phyloP scores from a whole-genome alignment of 768 basidiomycete species.

The Pluteus cervinus region DNA sequence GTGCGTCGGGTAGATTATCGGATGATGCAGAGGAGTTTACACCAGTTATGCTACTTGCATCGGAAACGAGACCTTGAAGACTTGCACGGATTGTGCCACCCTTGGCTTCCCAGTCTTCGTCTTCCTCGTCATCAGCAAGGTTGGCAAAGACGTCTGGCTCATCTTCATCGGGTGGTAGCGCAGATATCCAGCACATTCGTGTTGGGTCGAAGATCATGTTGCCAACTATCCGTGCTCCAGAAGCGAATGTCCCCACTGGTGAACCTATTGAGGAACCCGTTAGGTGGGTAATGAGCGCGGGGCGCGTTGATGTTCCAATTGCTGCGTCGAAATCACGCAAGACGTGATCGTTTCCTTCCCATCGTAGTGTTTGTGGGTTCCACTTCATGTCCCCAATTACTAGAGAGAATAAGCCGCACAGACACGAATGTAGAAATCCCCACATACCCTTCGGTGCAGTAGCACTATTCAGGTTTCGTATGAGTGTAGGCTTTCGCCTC shows the following conservation, averaged over 20 bases:
- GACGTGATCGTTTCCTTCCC: slow-evolving; percentile 96
- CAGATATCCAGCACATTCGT: slow-evolving; percentile 94
- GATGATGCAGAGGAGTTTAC: slow-evolving; percentile 18
- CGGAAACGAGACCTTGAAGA: slow-evolving; percentile 31
- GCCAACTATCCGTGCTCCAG: slow-evolving; percentile 86
- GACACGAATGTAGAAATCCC: slow-evolving; percentile 3
- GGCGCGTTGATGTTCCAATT: slow-evolving; percentile 78
- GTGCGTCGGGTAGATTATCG: slow-evolving; percentile 33
- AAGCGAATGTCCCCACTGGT: slow-evolving; percentile 65
- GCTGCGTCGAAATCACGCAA: slow-evolving; percentile 88
- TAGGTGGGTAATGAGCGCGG: slow-evolving; percentile 92
- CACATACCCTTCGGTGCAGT: slow-evolving; percentile 67
- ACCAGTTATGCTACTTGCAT: slow-evolving; percentile 22
- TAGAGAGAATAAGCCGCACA: slow-evolving; percentile 24
- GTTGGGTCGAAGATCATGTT: slow-evolving; percentile 97
- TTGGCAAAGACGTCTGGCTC: slow-evolving; percentile 96
- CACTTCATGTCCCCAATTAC: slow-evolving; percentile 97
- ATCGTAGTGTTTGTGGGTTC: slow-evolving; percentile 85
- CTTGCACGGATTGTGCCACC: slow-evolving; percentile 76
- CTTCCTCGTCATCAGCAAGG: slow-evolving; percentile 87
- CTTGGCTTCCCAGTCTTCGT: slow-evolving; percentile 67
- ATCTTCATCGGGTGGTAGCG: slow-evolving; percentile 79
- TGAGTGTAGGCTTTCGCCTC: slow-evolving; percentile 78
- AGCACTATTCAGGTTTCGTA: slow-evolving; percentile 72
- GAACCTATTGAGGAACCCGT: slow-evolving; percentile 84